phyloP scores from a whole-genome alignment of 2,329 filamentous ascomycete species.

The Sordariomycetes sp. region DNA sequence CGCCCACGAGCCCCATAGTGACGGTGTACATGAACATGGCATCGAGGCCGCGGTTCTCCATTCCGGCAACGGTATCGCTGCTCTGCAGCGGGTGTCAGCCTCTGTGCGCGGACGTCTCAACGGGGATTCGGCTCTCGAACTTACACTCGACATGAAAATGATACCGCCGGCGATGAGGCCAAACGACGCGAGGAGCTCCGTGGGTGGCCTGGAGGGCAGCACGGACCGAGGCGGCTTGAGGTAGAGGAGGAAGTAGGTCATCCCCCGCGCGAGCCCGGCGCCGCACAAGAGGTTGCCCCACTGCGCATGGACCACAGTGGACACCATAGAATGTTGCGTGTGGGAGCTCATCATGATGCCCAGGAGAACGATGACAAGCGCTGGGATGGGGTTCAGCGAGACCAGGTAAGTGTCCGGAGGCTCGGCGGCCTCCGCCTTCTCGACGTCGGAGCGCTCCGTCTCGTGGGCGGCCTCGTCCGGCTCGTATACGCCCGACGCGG shows the following conservation, averaged over 20 bases:
- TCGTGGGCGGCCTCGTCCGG: constrained; percentile 9
- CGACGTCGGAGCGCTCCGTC: constrained; percentile 24
- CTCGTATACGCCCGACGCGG: constrained; percentile 26
- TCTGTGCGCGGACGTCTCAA: not conserved
- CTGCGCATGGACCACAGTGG: constrained; percentile 85
- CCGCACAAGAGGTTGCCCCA: constrained; percentile 81
- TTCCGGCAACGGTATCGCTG: constrained; percentile 61
- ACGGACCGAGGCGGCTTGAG: constrained; percentile 69
- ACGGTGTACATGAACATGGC: constrained; percentile 92
- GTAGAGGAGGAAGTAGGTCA: constrained; percentile 72
- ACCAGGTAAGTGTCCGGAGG: constrained; percentile 56
- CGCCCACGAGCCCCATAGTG: constrained; percentile 67
- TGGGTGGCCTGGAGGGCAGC: constrained; percentile 73
- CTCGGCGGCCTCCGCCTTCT: constrained; percentile 29
- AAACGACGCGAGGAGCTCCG: constrained; percentile 78
- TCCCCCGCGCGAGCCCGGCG: constrained; percentile 62
- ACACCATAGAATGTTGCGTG: constrained; percentile 70
- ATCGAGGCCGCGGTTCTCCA: constrained; percentile 65
- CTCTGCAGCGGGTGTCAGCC: constrained; percentile 32
- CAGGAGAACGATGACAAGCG: constrained; percentile 71
- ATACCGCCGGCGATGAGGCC: constrained; percentile 78
- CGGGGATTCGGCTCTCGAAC: constrained; percentile 18
- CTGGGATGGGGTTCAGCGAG: constrained; percentile 80
- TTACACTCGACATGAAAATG: constrained; percentile 83
- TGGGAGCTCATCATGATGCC: constrained; percentile 95